phyloP scores from a whole-genome alignment of 768 basidiomycete genomes.

The Nevesoporus exiguus region DNA sequence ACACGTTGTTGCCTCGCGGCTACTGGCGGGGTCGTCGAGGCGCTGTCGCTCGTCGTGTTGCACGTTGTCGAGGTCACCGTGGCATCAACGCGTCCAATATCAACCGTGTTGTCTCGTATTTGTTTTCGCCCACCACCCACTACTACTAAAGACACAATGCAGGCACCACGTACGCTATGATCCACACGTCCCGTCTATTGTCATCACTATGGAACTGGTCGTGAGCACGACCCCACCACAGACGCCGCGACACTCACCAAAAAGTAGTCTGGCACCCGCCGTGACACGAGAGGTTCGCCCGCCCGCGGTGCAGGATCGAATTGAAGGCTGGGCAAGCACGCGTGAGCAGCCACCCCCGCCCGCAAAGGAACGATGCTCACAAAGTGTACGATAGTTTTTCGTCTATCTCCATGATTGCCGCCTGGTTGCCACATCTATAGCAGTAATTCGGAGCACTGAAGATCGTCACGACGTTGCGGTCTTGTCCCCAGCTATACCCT shows the following conservation, averaged over 20 bases:
- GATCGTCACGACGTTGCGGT: constrained; percentile 98
- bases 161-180: too few relatives aligned
- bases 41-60: constrained; percentile 13
- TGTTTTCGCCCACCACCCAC: too few relatives aligned
- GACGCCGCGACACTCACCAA: constrained; percentile 63
- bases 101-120: constrained; percentile 28
- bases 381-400: constrained; percentile 95
- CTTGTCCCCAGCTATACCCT: constrained; percentile 98
- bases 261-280: constrained; percentile 93
- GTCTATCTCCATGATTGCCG: constrained; percentile 99
- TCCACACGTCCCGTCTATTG: constrained; percentile 6
- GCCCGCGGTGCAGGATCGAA: constrained; percentile 99
- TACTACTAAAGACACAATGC: constrained; percentile 18
- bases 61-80: too few relatives aligned
- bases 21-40: not conserved
- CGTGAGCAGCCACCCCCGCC: too few relatives aligned
- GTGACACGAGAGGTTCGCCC: constrained; percentile 96
- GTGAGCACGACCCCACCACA: constrained; percentile 7
- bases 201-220: constrained; percentile 18
- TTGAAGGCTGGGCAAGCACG: constrained; percentile 74
- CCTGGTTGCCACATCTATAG: constrained; percentile 99
- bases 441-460: constrained; percentile 99
- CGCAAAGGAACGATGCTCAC: constrained; percentile 45
- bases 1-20: constrained; percentile 21
- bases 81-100: constrained; percentile 6